Base-by-base conservation (phyloP, 352 stramenopile species). In the Pythium vanterpoolii region DNA sequence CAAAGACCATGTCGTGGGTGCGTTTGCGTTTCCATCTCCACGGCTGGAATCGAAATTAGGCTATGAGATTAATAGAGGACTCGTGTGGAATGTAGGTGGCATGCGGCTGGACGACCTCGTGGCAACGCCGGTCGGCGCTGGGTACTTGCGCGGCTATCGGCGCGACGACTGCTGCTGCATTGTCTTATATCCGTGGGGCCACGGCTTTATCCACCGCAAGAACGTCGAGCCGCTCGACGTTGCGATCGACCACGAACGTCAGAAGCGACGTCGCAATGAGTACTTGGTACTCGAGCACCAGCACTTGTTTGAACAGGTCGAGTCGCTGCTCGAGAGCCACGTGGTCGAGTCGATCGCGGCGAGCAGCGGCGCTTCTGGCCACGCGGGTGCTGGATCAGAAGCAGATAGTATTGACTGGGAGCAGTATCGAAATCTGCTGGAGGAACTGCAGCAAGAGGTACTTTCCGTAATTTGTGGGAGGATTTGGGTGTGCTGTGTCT, bases 1-100 rank as follows among this genome's bases (percentile, higher is more conserved):
- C 47, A 89, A 87, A 49, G 71, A 88, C 18, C 76, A 89, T 60
- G 77, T 93, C 24, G 72, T 91, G 0, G 81, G 81, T 83, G 34
- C 45, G 74, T 71, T n/a, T n/a, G n/a, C n/a, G n/a, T n/a, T n/a
- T n/a, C n/a, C n/a, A n/a, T n/a, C n/a, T n/a, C n/a, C n/a, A n/a
- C 36, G 16, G 30, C 18, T 28, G 19, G 42, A 30, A 13, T 90
- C 1, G 78, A n/a, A n/a, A n/a, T n/a, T n/a, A n/a, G n/a, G n/a
- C n/a, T n/a, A n/a, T n/a, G n/a, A n/a, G n/a, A n/a, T n/a, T n/a
- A n/a, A n/a, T n/a, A n/a, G n/a, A n/a, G n/a, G n/a, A n/a, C n/a
- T n/a, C n/a, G n/a, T n/a, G n/a, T n/a, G n/a, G n/a, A n/a, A 19
- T 42, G 44, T 40, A 69, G 62, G 63, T 28, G 64, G 64, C 4